Conservation (phyloP, 106 monocot genomes). For the Agapanthus africanus region DNA sequence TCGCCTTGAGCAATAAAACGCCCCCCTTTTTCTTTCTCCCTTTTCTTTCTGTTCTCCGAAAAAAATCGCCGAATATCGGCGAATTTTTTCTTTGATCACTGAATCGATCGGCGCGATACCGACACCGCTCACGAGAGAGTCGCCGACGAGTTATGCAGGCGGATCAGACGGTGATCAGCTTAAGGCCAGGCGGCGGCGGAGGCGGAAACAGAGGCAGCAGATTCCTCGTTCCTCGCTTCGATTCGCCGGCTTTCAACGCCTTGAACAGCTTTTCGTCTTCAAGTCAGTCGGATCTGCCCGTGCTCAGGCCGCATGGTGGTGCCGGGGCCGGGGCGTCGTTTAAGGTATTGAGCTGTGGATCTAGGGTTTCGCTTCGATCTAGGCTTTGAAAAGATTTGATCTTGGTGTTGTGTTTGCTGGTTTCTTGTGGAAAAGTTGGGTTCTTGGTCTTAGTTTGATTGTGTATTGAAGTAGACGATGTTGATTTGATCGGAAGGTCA, state of each 20-base stretch:
- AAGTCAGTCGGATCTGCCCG: slow-evolving; percentile 13
- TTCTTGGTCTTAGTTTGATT: neutral
- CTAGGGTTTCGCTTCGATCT: neutral
- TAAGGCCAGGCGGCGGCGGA: slow-evolving; percentile 74
- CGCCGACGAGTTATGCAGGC: slow-evolving; percentile 58
- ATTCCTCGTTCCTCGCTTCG: slow-evolving; percentile 41
- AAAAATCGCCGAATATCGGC: slow-evolving; percentile 1
- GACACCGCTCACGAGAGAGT: neutral
- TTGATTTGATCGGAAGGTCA: neutral
- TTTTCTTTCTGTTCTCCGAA: neutral
- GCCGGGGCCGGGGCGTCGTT: neutral
- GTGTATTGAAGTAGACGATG: neutral
- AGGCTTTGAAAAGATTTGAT: neutral
- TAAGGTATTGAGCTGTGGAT: slow-evolving; percentile 3
- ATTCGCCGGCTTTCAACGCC: slow-evolving; percentile 33
- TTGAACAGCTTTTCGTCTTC: neutral
- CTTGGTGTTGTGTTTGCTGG: neutral
- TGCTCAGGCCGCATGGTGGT: slow-evolving; percentile 50
- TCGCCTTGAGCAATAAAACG: neutral
- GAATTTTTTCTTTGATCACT: slow-evolving; percentile 6
- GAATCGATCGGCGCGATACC: slow-evolving; percentile 11
- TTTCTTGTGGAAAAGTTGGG: neutral
- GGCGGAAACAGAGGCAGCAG: slow-evolving; percentile 42
- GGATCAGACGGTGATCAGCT: slow-evolving; percentile 64
- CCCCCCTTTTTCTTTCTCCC: neutral